A percentile compares a stretch with the other conserved stretches of the same genome.
Evolutionary conservation across 2,329 filamentous ascomycete genomes (phyloP).

Genomic region (Alternaria metachromatica): DNA sequence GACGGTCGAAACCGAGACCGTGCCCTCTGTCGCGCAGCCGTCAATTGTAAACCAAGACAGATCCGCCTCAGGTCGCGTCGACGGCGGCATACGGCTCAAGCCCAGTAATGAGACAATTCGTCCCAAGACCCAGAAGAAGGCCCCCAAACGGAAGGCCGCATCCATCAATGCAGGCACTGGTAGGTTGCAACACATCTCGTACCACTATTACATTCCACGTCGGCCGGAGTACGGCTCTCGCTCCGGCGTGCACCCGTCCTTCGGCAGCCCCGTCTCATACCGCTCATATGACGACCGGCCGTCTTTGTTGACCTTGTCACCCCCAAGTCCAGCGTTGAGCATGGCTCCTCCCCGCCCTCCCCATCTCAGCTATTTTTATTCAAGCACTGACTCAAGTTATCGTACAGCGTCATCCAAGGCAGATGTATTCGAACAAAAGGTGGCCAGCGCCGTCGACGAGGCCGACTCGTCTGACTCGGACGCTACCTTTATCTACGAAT

Average conservation of each 20-base stretch:
- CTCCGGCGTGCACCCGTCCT: conserved; percentile 36
- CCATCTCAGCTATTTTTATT: conserved; percentile 43
- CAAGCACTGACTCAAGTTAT: conserved; percentile 44
- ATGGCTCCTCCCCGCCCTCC: conserved; percentile 30
- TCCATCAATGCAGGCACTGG: conserved; percentile 74
- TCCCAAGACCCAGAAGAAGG: conserved; percentile 92
- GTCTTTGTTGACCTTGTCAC: conserved; percentile 33
- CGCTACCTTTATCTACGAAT: conserved; percentile 98
- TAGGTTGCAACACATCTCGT: conserved; percentile 59
- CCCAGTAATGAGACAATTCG: conserved; percentile 95
- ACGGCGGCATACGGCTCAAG: conserved; percentile 82
- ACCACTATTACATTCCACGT: conserved; percentile 39
- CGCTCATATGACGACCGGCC: conserved; percentile 41
- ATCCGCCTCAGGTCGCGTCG: conserved; percentile 64
- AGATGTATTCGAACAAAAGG: conserved; percentile 96
- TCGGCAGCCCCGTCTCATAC: conserved; percentile 40
- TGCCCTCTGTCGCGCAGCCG: conserved; percentile 85
- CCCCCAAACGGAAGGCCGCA: conserved; percentile 75
- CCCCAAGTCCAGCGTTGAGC: conserved; percentile 37
- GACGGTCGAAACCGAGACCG: conserved; percentile 97
- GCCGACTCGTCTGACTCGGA: conserved; percentile 96
- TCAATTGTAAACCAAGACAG: conserved; percentile 69
- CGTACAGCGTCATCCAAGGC: conserved; percentile 85
- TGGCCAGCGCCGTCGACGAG: conserved; percentile 94
- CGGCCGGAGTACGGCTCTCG: conserved; percentile 33